Percentiles rank a stretch among this genome's conserved stretches.
These are phyloP conservation scores for Pseudomonodictys pantanalensis DNA, from an alignment of 495 filamentous ascomycete genomes.

Conservation along the genomic window DNA sequence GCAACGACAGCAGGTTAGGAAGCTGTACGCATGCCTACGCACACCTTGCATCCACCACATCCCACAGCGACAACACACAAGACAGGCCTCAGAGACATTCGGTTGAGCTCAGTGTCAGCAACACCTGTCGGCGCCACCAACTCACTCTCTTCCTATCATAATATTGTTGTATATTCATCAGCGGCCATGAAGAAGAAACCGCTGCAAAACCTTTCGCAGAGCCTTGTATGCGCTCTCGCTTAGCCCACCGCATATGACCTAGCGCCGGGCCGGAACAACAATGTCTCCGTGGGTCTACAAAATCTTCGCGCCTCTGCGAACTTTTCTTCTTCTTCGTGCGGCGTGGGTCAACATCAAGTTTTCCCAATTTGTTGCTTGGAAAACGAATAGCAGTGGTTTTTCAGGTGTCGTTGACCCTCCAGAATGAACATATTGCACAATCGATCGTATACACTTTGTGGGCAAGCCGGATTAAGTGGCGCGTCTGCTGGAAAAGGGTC, in stretches of 20 bases:
- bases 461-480: constrained; percentile 25
- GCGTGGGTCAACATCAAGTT: constrained; percentile 49
- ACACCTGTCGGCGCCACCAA: too few species aligned
- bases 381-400: constrained; percentile 48
- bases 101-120: constrained; percentile 53
- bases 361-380: constrained; percentile 55
- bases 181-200: constrained; percentile 44
- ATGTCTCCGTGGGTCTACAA: background rate
- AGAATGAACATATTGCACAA: constrained; percentile 61
- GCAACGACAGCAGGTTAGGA: too few species aligned
- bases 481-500: constrained; percentile 39
- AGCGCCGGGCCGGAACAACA: background rate
- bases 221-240: background rate
- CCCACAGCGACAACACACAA: too few species aligned
- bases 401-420: constrained; percentile 62
- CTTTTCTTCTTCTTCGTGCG: constrained; percentile 57
- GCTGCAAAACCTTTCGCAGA: constrained; percentile 36
- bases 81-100: constrained; percentile 45
- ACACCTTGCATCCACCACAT: too few species aligned
- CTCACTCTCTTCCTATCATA: constrained; percentile 67
- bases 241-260: background rate
- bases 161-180: constrained; percentile 53
- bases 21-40: too few species aligned
- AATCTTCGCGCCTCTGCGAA: background rate
- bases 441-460: constrained; percentile 35